These are phyloP conservation scores for Silene vulgaris DNA, from an alignment of 179 eudicot genomes.

Conservation along the genomic window DNA sequence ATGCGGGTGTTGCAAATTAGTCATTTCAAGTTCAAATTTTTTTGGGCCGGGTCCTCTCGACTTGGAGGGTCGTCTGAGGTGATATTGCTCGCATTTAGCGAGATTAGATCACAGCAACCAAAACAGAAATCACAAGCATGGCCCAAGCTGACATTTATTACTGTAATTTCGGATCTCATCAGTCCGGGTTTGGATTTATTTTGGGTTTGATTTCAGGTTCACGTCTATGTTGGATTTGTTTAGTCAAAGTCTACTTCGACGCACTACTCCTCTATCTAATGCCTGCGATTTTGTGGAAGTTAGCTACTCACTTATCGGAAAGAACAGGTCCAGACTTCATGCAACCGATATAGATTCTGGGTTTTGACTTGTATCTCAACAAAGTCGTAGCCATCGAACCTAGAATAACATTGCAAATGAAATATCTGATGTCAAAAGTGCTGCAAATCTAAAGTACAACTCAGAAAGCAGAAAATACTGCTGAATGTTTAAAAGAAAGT, in stretches of 20 bases:
- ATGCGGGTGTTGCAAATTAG: background rate
- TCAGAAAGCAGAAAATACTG: background rate
- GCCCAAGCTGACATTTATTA: too few relatives aligned
- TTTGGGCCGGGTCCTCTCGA: background rate
- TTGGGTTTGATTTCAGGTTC: too few relatives aligned
- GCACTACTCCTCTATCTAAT: background rate
- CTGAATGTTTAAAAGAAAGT: background rate
- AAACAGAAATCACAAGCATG: too few relatives aligned
- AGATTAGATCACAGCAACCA: too few relatives aligned
- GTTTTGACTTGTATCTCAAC: slow-evolving; percentile 54
- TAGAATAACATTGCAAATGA: slow-evolving; percentile 14
- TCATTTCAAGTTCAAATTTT: background rate
- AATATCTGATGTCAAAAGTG: slow-evolving; percentile 7
- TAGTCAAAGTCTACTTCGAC: background rate
- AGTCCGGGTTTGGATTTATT: too few relatives aligned
- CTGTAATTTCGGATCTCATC: too few relatives aligned
- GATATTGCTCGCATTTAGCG: too few relatives aligned
- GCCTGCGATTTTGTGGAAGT: background rate
- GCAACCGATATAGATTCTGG: slow-evolving; percentile 81
- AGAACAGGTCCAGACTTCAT: slow-evolving; percentile 96
- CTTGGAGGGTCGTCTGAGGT: too few relatives aligned
- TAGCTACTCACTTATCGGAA: slow-evolving; percentile 54
- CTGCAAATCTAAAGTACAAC: background rate
- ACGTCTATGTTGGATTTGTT: background rate
- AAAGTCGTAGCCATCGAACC: slow-evolving; percentile 58